These are phyloP conservation scores for Candida yuanshanica DNA, from an alignment of 805 yeast species.

Conservation along the genomic window DNA sequence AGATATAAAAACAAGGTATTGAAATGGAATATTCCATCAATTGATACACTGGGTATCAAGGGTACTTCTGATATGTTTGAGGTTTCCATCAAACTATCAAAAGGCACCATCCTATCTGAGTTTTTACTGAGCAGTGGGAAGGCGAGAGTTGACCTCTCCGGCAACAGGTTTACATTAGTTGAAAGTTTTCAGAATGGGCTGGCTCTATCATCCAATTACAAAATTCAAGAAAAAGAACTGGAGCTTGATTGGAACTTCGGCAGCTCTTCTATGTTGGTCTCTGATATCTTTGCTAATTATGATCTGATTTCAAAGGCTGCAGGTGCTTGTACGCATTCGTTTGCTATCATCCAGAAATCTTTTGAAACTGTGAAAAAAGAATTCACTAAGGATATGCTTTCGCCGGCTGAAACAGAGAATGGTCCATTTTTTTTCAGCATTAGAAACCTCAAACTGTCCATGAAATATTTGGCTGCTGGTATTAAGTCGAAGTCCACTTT, in stretches of 20 bases:
- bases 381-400: neutral
- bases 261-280: neutral
- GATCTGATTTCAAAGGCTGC: neutral
- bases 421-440: neutral
- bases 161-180: conserved; percentile 1
- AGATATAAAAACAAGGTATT: conserved; percentile 1
- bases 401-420: neutral
- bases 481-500: neutral
- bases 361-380: neutral
- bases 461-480: neutral
- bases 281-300: neutral
- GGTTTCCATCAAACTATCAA: neutral
- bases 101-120: neutral
- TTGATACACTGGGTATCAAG: conserved; percentile 1
- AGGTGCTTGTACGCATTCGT: neutral
- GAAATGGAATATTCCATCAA: neutral
- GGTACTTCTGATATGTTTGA: conserved; percentile 4
- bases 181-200: neutral
- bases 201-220: neutral
- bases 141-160: neutral
- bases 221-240: neutral
- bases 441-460: neutral
- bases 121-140: neutral
- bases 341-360: neutral
- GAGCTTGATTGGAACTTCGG: neutral